These are phyloP conservation scores for Oxalis stricta DNA, from an alignment of 441 rosid species.

Conservation along the genomic window DNA sequence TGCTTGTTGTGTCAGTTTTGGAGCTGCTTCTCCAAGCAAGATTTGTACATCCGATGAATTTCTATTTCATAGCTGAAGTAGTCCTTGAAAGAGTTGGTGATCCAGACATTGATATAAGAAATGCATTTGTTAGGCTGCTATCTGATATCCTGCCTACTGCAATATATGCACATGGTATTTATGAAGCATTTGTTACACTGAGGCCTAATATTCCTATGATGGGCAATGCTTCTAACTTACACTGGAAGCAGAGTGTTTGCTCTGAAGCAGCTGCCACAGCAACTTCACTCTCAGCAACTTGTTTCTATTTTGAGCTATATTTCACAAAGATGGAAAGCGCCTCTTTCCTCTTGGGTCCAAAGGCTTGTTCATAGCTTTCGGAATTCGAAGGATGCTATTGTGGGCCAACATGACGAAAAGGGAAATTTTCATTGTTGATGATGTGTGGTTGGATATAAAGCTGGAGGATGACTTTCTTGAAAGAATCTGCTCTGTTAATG, in stretches of 20 bases:
- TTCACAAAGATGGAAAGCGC: slow-evolving; percentile 89
- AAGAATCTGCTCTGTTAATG: slow-evolving; percentile 63
- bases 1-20: slow-evolving; percentile 50
- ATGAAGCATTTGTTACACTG: slow-evolving; percentile 27
- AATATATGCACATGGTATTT: slow-evolving; percentile 45
- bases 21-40: slow-evolving; percentile 71
- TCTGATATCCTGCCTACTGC: slow-evolving; percentile 59
- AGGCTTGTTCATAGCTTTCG: slow-evolving; percentile 54
- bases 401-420: slow-evolving; percentile 54
- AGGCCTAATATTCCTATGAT: slow-evolving; percentile 34
- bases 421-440: slow-evolving; percentile 25
- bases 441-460: slow-evolving; percentile 41
- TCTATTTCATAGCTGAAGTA: slow-evolving; percentile 46
- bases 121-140: slow-evolving; percentile 59
- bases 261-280: slow-evolving; percentile 63
- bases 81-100: slow-evolving; percentile 84
- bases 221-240: slow-evolving; percentile 39
- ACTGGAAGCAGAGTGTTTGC: slow-evolving; percentile 92
- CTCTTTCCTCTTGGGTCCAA: slow-evolving; percentile 86
- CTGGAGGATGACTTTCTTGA: slow-evolving; percentile 62
- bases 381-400: slow-evolving; percentile 35
- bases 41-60: slow-evolving; percentile 48
- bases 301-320: slow-evolving; percentile 91
- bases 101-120: slow-evolving; percentile 54
- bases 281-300: slow-evolving; percentile 86